Evolutionary conservation across 176 grass and related monocot species (phyloP).

Genomic region (Thalia dealbata): DNA sequence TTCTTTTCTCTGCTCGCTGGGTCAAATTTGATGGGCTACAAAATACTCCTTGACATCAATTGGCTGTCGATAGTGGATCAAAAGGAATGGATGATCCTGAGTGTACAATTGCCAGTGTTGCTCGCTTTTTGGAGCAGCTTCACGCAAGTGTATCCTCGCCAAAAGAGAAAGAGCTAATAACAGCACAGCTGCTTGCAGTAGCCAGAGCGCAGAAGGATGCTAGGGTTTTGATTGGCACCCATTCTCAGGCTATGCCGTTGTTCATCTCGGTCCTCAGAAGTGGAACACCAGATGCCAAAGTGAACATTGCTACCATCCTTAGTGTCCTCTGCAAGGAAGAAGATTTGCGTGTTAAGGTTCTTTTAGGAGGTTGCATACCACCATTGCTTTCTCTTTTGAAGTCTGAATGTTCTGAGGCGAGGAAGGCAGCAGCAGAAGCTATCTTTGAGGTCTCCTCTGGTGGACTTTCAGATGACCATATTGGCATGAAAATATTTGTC

Average conservation of each 20-base stretch:
- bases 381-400: constrained; percentile 81
- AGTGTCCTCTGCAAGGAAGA: constrained; percentile 88
- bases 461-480: constrained; percentile 83
- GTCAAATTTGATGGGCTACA: not conserved
- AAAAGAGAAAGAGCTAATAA: constrained; percentile 54
- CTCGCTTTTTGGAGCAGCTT: constrained; percentile 74
- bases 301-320: constrained; percentile 63
- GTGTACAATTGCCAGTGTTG: constrained; percentile 57
- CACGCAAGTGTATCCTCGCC: constrained; percentile 63
- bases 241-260: constrained; percentile 87
- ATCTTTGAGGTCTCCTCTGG: constrained; percentile 86
- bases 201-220: constrained; percentile 59
- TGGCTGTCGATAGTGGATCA: constrained; percentile 35
- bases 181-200: constrained; percentile 56
- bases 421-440: constrained; percentile 82
- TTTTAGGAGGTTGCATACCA: constrained; percentile 90
- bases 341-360: constrained; percentile 68
- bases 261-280: constrained; percentile 81
- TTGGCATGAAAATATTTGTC: constrained; percentile 98
- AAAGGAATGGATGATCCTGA: constrained; percentile 71
- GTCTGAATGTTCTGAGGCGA: constrained; percentile 58
- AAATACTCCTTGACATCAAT: constrained; percentile 7
- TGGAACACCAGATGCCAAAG: constrained; percentile 60
- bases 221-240: constrained; percentile 70
- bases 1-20: not conserved